Base-by-base conservation (phyloP, 164 flowering plant species). In the Stephania yunnanensis region DNA sequence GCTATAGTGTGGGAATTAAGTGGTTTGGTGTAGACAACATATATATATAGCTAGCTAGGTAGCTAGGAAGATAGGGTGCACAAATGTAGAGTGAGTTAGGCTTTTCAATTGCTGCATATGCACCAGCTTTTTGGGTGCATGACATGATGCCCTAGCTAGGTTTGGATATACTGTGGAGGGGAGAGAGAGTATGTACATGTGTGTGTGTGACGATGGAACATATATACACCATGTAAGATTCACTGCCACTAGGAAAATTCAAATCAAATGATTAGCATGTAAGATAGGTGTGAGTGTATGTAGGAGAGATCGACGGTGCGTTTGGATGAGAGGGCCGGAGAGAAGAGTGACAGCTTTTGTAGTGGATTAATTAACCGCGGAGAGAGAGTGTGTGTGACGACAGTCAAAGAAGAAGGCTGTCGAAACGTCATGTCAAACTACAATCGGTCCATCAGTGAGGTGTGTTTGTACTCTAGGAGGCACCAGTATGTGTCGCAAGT, bases 221-320 rank as follows among this genome's bases (percentile, higher is more conserved):
- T 87, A 86, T 88, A 78, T 87, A 83, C 86, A 81, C 87, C 86
- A 52, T 78, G 73, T 71, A 63, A 77, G 82, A 80, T 80, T 77
- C 80, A 78, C 69, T 75, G 67, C 61, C 63, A 48, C 52, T 36
- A 31, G 31, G 71, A 74, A 73, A 82, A 82, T 83, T 83, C 86
- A 84, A 86, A 84, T 70, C 84, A 87, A 82, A 88, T 86, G 86
- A 88, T 85, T 86, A 84, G 84, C 81, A 66, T n/a, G 61, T 20
- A 66, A 25, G 76, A 61, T 1, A 36, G 4, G 42, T 36, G 42
- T 36, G 42, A 36, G 42, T 36, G 42, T 36, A 36, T 36, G 74
- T 71, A 76, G 71, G 45, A 68, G 81, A 74, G 73, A 73, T 77
- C 63, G 79, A 55, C 71, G 67, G 71, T 42, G 79, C 20, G 68